Evolutionary conservation across 768 basidiomycete genomes (phyloP).

Genomic region (Lactarius hatsudake): DNA sequence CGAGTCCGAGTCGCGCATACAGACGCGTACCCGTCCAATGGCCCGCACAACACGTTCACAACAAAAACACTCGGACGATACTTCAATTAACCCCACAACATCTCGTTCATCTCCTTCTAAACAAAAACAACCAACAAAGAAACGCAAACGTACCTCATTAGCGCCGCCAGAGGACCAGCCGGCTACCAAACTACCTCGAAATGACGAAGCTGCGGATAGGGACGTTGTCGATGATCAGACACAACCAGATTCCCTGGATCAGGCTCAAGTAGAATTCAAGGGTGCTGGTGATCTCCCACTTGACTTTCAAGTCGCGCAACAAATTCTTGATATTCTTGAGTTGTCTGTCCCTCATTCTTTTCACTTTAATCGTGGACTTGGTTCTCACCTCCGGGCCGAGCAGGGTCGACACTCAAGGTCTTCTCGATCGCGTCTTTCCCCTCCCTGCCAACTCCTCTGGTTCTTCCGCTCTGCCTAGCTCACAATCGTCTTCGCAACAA

Average conservation of each 20-base stretch:
- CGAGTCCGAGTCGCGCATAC: conserved; percentile 24
- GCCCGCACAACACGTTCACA: conserved; percentile 76
- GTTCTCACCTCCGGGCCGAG: conserved; percentile 16
- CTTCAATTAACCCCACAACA: conserved; percentile 34
- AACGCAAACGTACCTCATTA: conserved; percentile 62
- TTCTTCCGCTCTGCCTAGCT: conserved; percentile 36
- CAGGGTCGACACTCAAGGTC: conserved; percentile 69
- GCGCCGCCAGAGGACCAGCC: conserved; percentile 48
- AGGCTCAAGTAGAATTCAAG: conserved; percentile 32
- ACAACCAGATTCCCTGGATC: conserved; percentile 29
- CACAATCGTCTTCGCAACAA: conserved; percentile 30
- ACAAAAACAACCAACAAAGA: conserved; percentile 45
- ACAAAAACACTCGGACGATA: conserved; percentile 40
- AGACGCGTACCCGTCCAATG: conserved; percentile 48
- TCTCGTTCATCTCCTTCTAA: conserved; percentile 29
- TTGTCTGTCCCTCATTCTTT: conserved; percentile 38
- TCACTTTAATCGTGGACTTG: conserved; percentile 9
- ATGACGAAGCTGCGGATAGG: conserved; percentile 32
- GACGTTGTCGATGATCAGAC: conserved; percentile 34
- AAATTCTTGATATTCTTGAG: conserved; percentile 59
- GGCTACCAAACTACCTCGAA: conserved; percentile 48
- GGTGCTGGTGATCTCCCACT: conserved; percentile 50
- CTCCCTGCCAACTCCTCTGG: conserved; percentile 42
- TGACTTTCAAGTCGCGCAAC: conserved; percentile 43
- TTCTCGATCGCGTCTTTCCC: conserved; percentile 78